These are phyloP conservation scores for Epichloe hybrida DNA, from an alignment of 2,329 filamentous ascomycete genomes.

Conservation along the genomic window DNA sequence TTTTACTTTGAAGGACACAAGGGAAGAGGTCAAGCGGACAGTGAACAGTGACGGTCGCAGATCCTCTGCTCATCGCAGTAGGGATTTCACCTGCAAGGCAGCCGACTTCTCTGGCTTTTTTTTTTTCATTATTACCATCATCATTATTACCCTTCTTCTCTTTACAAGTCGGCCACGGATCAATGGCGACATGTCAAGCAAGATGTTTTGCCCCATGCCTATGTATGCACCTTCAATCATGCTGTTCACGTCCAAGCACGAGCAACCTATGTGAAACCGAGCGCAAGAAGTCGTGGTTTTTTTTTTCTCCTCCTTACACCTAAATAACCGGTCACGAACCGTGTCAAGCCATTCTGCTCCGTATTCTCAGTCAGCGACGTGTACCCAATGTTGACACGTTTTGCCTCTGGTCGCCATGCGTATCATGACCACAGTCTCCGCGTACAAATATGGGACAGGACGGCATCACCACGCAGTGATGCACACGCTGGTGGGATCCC, in stretches of 20 bases:
- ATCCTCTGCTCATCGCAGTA: neutral
- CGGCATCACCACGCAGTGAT: neutral
- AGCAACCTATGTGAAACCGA: slow-evolving; percentile 2
- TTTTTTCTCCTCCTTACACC: too few relatives aligned
- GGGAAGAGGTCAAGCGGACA: slow-evolving; percentile 5
- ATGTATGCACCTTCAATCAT: neutral
- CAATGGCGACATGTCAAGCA: neutral
- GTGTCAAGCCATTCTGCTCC: too few relatives aligned
- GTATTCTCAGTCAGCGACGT: too few relatives aligned
- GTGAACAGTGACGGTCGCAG: neutral
- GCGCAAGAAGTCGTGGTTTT: too few relatives aligned
- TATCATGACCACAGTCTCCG: too few relatives aligned
- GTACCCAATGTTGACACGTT: too few relatives aligned
- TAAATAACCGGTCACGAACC: too few relatives aligned
- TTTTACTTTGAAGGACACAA: slow-evolving; percentile 47
- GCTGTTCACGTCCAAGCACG: neutral
- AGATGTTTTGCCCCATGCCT: too few relatives aligned
- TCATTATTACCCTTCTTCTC: too few relatives aligned
- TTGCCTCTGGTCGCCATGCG: neutral
- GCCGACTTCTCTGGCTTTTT: neutral
- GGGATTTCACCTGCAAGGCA: neutral
- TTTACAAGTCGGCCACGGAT: neutral
- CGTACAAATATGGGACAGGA: neutral
- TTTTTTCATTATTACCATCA: too few relatives aligned
- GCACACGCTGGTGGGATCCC: neutral